Base-by-base conservation (phyloP, 768 basidiomycete genomes). In the Boletus sensibilis region DNA sequence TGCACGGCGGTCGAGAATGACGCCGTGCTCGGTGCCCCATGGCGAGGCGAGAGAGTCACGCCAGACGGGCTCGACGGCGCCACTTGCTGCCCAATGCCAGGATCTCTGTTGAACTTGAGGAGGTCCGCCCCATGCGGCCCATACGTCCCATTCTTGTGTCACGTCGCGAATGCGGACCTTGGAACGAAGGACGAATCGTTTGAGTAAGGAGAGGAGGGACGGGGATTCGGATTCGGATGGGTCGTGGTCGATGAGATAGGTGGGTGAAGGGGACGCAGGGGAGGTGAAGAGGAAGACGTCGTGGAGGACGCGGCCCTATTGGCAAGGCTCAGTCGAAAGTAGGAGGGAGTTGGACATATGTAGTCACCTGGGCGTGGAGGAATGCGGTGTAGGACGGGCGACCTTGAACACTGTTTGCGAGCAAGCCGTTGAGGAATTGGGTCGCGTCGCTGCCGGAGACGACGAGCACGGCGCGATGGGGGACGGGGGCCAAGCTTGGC, bases 161-260 rank as follows among this genome's bases (percentile, higher is more conserved):
- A 87, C 87, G 65, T 92, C 88, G 51, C 82, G 79, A 23, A 98
- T 75, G 67, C 87, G 88, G 37, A 98, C 92, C 67, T 92, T 95
- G 14, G 94, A 88, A 6, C 96, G 87, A 1, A 99, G 81, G 39
- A 95, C 80, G 71, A 89, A 91, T 13, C 87, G 85, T 66, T 92
- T 94, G 59, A 98, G 78, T 55, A 89, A 75, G n/a, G 84, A 67
- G 14, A 86, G 70, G 29, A 97, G 76, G 0, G 87, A 71, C 1
- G 81, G 79, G 8, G 82, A 80, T 60, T 85, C 82, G 29, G 86
- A 80, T 1, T 80, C 69, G 45, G 83, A 76, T 12, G 82, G 72
- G 68, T 94, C 85, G 65, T 87, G 85, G 67, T 92, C 91, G 56
- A 92, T 70, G 44, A 92, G 72, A 67, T 87, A 92, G 18, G 81